These are phyloP conservation scores for Ustilago bromivora DNA, from an alignment of 1,284 basidiomycete species.

Conservation along the genomic window DNA sequence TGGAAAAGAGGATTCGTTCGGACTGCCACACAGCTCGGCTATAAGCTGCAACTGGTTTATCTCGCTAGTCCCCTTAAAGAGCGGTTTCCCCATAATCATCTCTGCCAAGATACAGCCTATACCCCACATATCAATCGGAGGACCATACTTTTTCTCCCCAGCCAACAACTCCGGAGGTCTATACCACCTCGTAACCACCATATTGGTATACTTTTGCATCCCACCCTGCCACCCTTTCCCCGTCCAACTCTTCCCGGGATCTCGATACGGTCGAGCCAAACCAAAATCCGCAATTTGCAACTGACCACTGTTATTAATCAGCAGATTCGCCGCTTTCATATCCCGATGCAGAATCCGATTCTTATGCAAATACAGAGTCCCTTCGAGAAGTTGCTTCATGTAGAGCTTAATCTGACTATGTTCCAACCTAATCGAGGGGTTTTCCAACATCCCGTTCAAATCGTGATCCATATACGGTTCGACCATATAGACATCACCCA, in stretches of 20 bases:
- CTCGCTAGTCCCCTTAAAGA: slow-evolving; percentile 88
- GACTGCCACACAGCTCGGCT: slow-evolving; percentile 87
- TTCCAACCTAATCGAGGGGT: slow-evolving; percentile 71
- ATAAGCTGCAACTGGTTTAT: slow-evolving; percentile 91
- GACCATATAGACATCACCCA: slow-evolving; percentile 88
- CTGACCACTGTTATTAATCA: slow-evolving; percentile 80
- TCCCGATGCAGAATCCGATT: slow-evolving; percentile 97
- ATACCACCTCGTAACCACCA: slow-evolving; percentile 99
- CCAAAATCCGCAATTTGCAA: slow-evolving; percentile 88
- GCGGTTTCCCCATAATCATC: slow-evolving; percentile 89
- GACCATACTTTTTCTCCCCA: slow-evolving; percentile 87
- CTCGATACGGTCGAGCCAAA: slow-evolving; percentile 78
- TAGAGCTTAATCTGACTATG: slow-evolving; percentile 85
- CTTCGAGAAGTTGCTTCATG: slow-evolving; percentile 93
- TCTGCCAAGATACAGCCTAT: slow-evolving; percentile 96
- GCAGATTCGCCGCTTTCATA: slow-evolving; percentile 97
- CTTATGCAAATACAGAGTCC: slow-evolving; percentile 95
- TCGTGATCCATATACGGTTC: slow-evolving; percentile 99
- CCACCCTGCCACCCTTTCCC: slow-evolving; percentile 60
- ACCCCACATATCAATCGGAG: slow-evolving; percentile 98
- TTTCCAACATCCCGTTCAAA: slow-evolving; percentile 84
- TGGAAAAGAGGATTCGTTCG: slow-evolving; percentile 80
- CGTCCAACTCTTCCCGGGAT: slow-evolving; percentile 59
- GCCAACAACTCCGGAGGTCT: slow-evolving; percentile 93
- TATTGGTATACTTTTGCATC: slow-evolving; percentile 83